Percentiles rank a stretch among this genome's conserved stretches.
These are phyloP conservation scores for Pleurotus cornucopiae DNA, from an alignment of 768 basidiomycete species.

Conservation along the genomic window DNA sequence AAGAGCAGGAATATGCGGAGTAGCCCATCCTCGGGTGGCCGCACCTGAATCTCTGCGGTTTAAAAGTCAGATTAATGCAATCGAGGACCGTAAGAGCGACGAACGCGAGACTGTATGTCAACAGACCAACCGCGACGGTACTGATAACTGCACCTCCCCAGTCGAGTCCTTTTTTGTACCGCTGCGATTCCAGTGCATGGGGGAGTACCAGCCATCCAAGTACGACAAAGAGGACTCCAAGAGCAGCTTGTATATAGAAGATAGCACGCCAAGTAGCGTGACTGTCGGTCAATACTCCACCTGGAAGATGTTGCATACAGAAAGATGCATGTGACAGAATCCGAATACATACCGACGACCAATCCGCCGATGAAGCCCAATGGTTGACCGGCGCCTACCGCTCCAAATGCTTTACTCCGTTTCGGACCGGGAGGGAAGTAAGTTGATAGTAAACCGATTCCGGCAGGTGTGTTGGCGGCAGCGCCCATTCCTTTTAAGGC, in stretches of 20 bases:
- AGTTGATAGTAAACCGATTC: constrained; percentile 20
- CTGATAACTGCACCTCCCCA: constrained; percentile 32
- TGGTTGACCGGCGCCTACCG: constrained; percentile 28
- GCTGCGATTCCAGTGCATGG: constrained; percentile 10
- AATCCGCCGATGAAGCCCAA: constrained; percentile 29
- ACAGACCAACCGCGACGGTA: constrained; percentile 24
- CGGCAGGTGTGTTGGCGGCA: constrained; percentile 29
- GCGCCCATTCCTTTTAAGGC: constrained; percentile 27
- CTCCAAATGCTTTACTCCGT: constrained; percentile 26
- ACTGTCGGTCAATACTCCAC: constrained; percentile 26
- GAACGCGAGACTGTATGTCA: constrained; percentile 29
- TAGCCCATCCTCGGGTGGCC: constrained; percentile 25
- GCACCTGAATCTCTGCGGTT: constrained; percentile 22
- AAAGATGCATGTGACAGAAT: neutral
- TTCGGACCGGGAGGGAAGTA: constrained; percentile 25
- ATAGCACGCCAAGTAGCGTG: constrained; percentile 27
- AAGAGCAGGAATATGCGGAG: constrained; percentile 25
- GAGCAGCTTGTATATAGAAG: constrained; percentile 28
- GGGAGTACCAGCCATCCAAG: constrained; percentile 19
- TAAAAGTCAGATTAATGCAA: neutral
- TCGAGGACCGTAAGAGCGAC: neutral
- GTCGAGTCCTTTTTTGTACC: constrained; percentile 28
- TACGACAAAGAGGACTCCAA: constrained; percentile 20
- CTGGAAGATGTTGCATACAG: constrained; percentile 9
- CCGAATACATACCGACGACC: constrained; percentile 19